Evolutionary conservation across 805 yeast species (phyloP).

Genomic region (Candida broadrunensis): DNA sequence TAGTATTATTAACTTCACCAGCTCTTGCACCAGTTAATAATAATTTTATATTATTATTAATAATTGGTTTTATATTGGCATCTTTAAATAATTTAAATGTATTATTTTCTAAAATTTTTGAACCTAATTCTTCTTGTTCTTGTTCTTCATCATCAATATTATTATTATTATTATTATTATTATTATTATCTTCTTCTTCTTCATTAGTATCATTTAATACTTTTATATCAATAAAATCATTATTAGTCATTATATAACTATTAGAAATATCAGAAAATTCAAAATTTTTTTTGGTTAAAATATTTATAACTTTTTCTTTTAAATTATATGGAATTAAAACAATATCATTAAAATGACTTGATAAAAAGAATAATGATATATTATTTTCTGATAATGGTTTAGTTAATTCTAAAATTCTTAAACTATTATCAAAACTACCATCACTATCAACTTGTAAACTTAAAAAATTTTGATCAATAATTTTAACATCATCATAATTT

Average conservation of each 20-base stretch:
- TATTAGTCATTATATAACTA: constrained; percentile 31
- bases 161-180: not conserved
- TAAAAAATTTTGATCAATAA: constrained; percentile 44
- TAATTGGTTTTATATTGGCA: constrained; percentile 41
- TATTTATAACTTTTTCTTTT: constrained; percentile 42
- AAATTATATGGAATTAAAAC: constrained; percentile 53
- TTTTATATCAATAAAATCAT: not conserved
- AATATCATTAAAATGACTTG: constrained; percentile 63
- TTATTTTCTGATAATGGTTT: constrained; percentile 55
- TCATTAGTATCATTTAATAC: not conserved
- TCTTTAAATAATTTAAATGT: constrained; percentile 36
- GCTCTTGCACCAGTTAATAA: constrained; percentile 60
- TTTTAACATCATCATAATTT: constrained; percentile 31
- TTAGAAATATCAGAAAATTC: constrained; percentile 43
- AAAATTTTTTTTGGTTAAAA: constrained; percentile 43
- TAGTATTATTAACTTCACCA: constrained; percentile 40
- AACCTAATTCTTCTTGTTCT: not conserved
- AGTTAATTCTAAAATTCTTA: constrained; percentile 54
- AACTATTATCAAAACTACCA: constrained; percentile 49
- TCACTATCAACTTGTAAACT: constrained; percentile 61
- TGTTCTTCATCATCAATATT: not conserved
- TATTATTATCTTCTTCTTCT: not conserved
- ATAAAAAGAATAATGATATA: constrained; percentile 58
- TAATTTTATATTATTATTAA: constrained; percentile 38
- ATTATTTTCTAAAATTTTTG: constrained; percentile 21